Percentiles rank a stretch among this genome's conserved stretches.
These are phyloP conservation scores for Plantago major DNA, from an alignment of 257 asterid species.

Conservation along the genomic window DNA sequence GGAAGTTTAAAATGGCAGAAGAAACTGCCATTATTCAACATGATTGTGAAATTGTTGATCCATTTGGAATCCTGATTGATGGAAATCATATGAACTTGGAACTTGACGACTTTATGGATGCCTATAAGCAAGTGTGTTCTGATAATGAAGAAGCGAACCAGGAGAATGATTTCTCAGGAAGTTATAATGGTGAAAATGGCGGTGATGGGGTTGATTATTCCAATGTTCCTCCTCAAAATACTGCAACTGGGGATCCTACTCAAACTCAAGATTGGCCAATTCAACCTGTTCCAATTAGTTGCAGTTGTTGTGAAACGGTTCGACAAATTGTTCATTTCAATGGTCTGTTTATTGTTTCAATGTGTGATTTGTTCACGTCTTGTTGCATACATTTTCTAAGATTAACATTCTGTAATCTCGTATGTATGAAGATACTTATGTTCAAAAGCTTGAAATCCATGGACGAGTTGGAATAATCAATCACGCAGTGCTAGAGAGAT, in stretches of 20 bases:
- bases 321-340: slow-evolving; percentile 50
- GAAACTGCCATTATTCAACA: slow-evolving; percentile 14
- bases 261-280: slow-evolving; percentile 39
- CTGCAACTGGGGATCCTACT: slow-evolving; percentile 32
- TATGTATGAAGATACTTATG: slow-evolving; percentile 28
- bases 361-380: background rate
- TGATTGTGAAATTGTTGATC: slow-evolving; percentile 10
- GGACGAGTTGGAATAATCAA: slow-evolving; percentile 55
- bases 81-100: too few species aligned
- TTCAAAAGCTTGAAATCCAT: slow-evolving; percentile 52
- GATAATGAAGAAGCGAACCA: background rate
- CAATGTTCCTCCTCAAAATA: slow-evolving; percentile 3
- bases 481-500: slow-evolving; percentile 54
- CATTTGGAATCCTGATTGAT: too few species aligned
- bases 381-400: background rate
- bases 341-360: slow-evolving; percentile 28
- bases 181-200: slow-evolving; percentile 5
- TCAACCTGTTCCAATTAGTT: slow-evolving; percentile 35
- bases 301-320: slow-evolving; percentile 53
- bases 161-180: slow-evolving; percentile 20
- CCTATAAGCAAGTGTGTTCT: slow-evolving; percentile 16
- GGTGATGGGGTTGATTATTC: background rate
- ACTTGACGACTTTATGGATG: slow-evolving; percentile 14
- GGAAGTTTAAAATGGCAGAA: slow-evolving; percentile 24
- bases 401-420: background rate